phyloP scores from a whole-genome alignment of 768 basidiomycete genomes.

The Galerina marginata region DNA sequence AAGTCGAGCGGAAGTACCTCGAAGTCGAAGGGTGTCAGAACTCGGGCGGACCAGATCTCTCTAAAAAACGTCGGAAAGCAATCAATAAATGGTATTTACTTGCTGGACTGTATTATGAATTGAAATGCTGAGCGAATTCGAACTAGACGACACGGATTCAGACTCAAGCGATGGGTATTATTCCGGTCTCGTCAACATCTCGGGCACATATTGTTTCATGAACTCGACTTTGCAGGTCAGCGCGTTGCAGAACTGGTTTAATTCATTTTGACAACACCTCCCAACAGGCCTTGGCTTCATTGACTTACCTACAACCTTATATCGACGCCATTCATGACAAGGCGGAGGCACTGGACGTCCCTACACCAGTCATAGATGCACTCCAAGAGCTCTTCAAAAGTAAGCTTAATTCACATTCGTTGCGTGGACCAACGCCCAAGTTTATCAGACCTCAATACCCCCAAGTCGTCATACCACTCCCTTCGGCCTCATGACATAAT shows the following conservation, averaged over 20 bases:
- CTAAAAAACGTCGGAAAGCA: slow-evolving; percentile 42
- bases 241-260: slow-evolving; percentile 21
- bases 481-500: slow-evolving; percentile 80
- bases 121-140: background rate
- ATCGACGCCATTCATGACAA: slow-evolving; percentile 76
- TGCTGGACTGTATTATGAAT: too few relatives aligned
- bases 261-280: background rate
- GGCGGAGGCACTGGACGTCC: slow-evolving; percentile 81
- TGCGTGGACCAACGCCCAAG: slow-evolving; percentile 3
- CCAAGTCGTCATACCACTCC: slow-evolving; percentile 58
- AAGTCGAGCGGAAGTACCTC: slow-evolving; percentile 36
- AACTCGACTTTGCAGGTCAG: slow-evolving; percentile 89
- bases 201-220: slow-evolving; percentile 97
- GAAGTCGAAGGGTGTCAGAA: slow-evolving; percentile 38
- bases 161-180: slow-evolving; percentile 56
- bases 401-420: slow-evolving; percentile 36
- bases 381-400: slow-evolving; percentile 74
- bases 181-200: slow-evolving; percentile 93
- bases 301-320: slow-evolving; percentile 81
- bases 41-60: slow-evolving; percentile 62
- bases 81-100: slow-evolving; percentile 14
- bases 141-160: slow-evolving; percentile 14
- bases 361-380: slow-evolving; percentile 86
- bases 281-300: slow-evolving; percentile 85
- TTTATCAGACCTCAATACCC: slow-evolving; percentile 65